Evolutionary conservation across 345 rosid genomes (phyloP), one percentile per base, ranked within the genome.

Genomic region (Gossypium raimondii): DNA sequence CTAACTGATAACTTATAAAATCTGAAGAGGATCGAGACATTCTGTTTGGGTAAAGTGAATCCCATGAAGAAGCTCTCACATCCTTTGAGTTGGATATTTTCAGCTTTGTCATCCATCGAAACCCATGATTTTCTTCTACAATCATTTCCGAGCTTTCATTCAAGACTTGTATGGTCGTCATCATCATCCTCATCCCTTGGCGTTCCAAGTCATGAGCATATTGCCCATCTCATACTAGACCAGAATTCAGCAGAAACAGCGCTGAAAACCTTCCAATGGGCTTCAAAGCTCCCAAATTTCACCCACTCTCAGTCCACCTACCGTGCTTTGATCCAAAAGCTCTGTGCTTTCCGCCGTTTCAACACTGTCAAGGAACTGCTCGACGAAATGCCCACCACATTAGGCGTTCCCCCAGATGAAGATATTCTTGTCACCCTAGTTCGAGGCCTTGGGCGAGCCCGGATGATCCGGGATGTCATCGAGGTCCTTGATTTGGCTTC

Each of bases 291-390:
- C 65, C 43, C 47, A 58, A 83, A 81, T 53, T 94, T 89, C 84
- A 70, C 72, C 63, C 97, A 90, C 65, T 87, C 97, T 51, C 97
- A 84, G 41, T 84, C 93, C 72, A 94, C 98, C 53, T 94, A 90
- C 79, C 86, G 92, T 25, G 92, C 92, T 79, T 79, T 94, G 27
- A 34, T 89, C 27, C 81, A 82, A 34, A 89, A 83, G 76, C 88
- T 90, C 7, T 91, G 94, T 20, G 2, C 72, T 65, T 88, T 89
- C 76, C 90, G 92, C 14, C 87, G 87, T 10, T 92, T 94, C 44
- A 87, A 85, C 22, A 75, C 78, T 41, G 92, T 85, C 79, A 68
- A 81, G 81, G 80, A 92, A 20, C 75, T 94, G 97, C 97, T 94
- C 85, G 97, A 94, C 47, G 92, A 92, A 94, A 92, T 94, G 91